Evolutionary conservation across 495 filamentous ascomycete genomes (phyloP).

Genomic region (Aspergillus kassunensis): DNA sequence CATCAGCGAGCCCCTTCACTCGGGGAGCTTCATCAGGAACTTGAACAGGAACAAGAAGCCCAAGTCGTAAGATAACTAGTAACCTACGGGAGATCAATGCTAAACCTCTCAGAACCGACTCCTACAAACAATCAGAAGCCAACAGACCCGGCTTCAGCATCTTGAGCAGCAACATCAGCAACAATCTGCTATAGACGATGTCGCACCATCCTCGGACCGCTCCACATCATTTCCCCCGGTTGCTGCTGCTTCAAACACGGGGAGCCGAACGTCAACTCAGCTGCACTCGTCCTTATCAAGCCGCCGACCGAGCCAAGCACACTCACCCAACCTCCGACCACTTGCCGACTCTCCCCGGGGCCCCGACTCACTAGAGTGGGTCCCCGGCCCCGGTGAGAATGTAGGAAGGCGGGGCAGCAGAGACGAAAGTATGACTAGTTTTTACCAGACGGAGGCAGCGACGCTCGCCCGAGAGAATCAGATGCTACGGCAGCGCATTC

Average conservation of each 20-base stretch:
- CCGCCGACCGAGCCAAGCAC: constrained; percentile 42
- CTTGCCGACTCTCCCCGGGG: constrained; percentile 23
- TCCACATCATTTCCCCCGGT: constrained; percentile 50
- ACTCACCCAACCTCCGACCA: constrained; percentile 37
- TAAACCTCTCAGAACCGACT: constrained; percentile 77
- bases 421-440: constrained; percentile 72
- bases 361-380: constrained; percentile 27
- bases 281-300: constrained; percentile 46
- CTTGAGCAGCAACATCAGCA: constrained; percentile 46
- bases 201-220: constrained; percentile 61
- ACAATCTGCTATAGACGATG: constrained; percentile 54
- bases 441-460: constrained; percentile 89
- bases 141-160: constrained; percentile 78
- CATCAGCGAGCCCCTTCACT: constrained; percentile 73
- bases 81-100: too few relatives aligned
- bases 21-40: constrained; percentile 92
- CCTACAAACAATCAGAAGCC: constrained; percentile 79
- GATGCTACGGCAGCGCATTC: constrained; percentile 80
- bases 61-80: constrained; percentile 89
- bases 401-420: constrained; percentile 45
- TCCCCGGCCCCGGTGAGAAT: constrained; percentile 25
- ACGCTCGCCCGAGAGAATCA: constrained; percentile 88
- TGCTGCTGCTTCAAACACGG: constrained; percentile 28
- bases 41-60: constrained; percentile 92
- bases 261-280: constrained; percentile 30